Percentiles rank a stretch among this genome's conserved stretches.
These are phyloP conservation scores for Leucocoprinus sp. DNA, from an alignment of 768 basidiomycete species.

Conservation along the genomic window DNA sequence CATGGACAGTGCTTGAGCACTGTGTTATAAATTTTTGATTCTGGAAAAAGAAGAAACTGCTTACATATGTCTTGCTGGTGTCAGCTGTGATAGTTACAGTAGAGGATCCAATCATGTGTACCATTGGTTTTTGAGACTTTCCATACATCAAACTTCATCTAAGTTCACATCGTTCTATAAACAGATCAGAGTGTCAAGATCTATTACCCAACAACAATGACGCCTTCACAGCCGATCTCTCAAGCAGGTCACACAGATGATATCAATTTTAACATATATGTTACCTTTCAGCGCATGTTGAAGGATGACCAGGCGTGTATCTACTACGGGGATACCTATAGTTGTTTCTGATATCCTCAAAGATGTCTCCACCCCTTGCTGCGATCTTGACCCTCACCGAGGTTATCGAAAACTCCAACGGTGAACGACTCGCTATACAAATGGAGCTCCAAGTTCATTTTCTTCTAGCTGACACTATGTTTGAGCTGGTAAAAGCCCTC, in stretches of 20 bases:
- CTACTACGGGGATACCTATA: slow-evolving; percentile 2
- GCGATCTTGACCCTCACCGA: slow-evolving; percentile 83
- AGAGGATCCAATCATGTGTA: too few species aligned
- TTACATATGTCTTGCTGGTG: too few species aligned
- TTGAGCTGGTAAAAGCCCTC: slow-evolving; percentile 81
- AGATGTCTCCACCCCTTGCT: slow-evolving; percentile 80
- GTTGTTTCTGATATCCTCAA: neutral
- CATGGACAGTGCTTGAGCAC: too few species aligned
- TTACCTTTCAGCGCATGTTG: slow-evolving; percentile 54
- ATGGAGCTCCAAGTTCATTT: slow-evolving; percentile 7
- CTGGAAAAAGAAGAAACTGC: too few species aligned
- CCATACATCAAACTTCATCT: too few species aligned
- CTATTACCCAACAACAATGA: too few species aligned
- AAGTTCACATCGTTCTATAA: too few species aligned
- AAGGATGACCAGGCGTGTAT: slow-evolving; percentile 50
- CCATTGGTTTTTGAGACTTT: too few species aligned
- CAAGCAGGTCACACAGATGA: slow-evolving; percentile 7
- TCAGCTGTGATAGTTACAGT: too few species aligned
- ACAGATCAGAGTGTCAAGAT: too few species aligned
- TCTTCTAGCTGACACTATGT: slow-evolving; percentile 76
- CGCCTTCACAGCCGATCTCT: slow-evolving; percentile 10
- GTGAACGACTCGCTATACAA: slow-evolving; percentile 29
- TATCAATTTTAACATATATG: slow-evolving; percentile 28
- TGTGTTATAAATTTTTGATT: too few species aligned
- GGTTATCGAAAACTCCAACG: slow-evolving; percentile 70